A percentile compares a stretch with the other conserved stretches of the same genome.
Conservation (phyloP, 148 eudicot genomes). For the Cornus controversa region DNA sequence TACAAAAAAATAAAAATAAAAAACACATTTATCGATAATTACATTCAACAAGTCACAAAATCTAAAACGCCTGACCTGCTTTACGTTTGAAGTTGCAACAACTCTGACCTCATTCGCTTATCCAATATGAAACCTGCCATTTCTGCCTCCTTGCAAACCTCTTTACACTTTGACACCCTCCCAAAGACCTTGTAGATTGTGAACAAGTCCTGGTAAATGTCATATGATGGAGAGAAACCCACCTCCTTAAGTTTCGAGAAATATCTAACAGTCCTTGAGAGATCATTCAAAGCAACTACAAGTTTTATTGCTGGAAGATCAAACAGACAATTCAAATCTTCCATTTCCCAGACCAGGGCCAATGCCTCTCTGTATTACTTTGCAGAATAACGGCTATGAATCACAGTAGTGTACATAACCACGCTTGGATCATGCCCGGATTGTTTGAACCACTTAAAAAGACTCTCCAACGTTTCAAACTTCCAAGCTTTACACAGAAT, state of each 20-base stretch:
- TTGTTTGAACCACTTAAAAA: constrained; percentile 68
- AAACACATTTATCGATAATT: neutral
- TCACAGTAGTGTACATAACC: constrained; percentile 83
- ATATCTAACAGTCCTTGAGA: constrained; percentile 70
- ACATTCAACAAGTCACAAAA: constrained; percentile 9
- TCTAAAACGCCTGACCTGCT: constrained; percentile 20
- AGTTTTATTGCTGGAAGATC: constrained; percentile 86
- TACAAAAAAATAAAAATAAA: neutral
- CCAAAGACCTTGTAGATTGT: constrained; percentile 54
- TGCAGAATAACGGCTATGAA: constrained; percentile 58
- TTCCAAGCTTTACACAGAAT: constrained; percentile 58
- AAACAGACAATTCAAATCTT: constrained; percentile 51
- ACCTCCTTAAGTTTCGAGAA: constrained; percentile 80
- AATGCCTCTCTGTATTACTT: constrained; percentile 67
- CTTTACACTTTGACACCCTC: constrained; percentile 77
- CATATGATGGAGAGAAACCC: constrained; percentile 76
- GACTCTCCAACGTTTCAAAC: constrained; percentile 73
- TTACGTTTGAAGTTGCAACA: constrained; percentile 47
- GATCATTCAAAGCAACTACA: constrained; percentile 74
- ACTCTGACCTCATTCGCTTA: constrained; percentile 38
- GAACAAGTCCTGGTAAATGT: constrained; percentile 62
- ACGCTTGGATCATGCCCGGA: constrained; percentile 50
- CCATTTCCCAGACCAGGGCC: constrained; percentile 95
- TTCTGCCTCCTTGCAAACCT: constrained; percentile 75
- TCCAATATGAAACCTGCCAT: constrained; percentile 69